Base-by-base conservation (phyloP, 2,329 filamentous ascomycete genomes). In the Colletotrichum sp. region DNA sequence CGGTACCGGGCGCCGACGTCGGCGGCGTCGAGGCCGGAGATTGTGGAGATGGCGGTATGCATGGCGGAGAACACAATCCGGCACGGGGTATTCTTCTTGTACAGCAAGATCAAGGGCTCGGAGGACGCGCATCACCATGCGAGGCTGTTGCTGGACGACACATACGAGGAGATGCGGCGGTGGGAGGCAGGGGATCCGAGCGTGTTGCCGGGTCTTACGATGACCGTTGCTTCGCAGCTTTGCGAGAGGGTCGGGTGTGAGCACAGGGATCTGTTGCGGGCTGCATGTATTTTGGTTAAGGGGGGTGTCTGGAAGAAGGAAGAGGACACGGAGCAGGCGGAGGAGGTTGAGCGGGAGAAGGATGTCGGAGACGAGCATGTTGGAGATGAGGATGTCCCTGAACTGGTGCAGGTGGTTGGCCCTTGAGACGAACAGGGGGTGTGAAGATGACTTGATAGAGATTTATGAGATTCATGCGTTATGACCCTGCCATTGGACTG, bases 21-120 rank as follows among this genome's bases (percentile, higher is more conserved):
- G 10, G 70, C 70, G n/a, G 16, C 13, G 21, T 57, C 44, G 1
- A 67, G 72, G 21, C 71, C 75, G 10, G 75, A 75, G n/a, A 32
- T 71, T 16, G 52, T 77, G 8, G 77, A 78, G 69, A 73, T 70
- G 77, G 69, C 68, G 5, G 67, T 77, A 8, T 72, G 72, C 24
- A 72, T 77, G 34, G 76, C 72, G 5, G 77, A 78, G 59, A 77
- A 77, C 34, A 70, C 70, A 7, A 60, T 76, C 26, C 69, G 77
- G 4, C 77, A 78, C 57, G 77, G 77, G 26, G 55, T 73, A 2
- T 77, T 77, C 36, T 78, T 78, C 59, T 34, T 78, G 6, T 44
- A 76, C n/a, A 24, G 64, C 34, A 75, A 77, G 36, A 36, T 72
- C 8, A 18, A 30, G 21, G 52, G 69, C 5, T 55, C 70, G 49